A percentile compares a stretch with the other conserved stretches of the same genome.
Conservation (phyloP, 1,139 yeast species). For the Kurtzmaniella quercitrusa region DNA sequence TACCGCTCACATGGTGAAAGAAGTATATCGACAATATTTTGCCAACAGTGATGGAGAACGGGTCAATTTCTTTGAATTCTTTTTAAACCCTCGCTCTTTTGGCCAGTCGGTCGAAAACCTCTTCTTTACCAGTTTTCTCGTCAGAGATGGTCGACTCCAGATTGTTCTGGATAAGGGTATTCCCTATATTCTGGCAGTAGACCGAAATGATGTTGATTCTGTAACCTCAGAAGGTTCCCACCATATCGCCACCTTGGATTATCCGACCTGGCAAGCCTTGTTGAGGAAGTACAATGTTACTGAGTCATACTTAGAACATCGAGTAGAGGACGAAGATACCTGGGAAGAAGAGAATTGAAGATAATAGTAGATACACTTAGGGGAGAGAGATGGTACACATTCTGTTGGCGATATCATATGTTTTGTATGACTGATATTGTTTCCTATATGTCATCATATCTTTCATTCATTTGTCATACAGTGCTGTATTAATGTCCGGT, state of each 20-base stretch:
- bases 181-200: conserved; percentile 26
- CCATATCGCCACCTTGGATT: conserved; percentile 68
- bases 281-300: conserved; percentile 49
- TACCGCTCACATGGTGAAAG: conserved; percentile 58
- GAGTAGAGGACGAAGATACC: conserved; percentile 32
- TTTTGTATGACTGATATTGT: too few relatives aligned
- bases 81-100: conserved; percentile 73
- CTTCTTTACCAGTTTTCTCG: conserved; percentile 75
- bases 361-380: too few relatives aligned
- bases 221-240: conserved; percentile 27
- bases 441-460: not conserved
- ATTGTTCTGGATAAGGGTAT: conserved; percentile 47
- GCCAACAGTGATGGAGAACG: conserved; percentile 26
- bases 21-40: conserved; percentile 37
- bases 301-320: conserved; percentile 48
- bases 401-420: too few relatives aligned
- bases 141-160: conserved; percentile 64
- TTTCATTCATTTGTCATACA: not conserved
- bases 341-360: conserved; percentile 8
- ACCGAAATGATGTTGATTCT: conserved; percentile 13
- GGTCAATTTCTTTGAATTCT: conserved; percentile 59
- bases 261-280: conserved; percentile 57
- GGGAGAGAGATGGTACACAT: too few relatives aligned
- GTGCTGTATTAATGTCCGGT: not conserved
- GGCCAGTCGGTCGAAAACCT: conserved; percentile 79